Evolutionary conservation across 305 asterid species (phyloP).

Genomic region (Plantago lanceolata): DNA sequence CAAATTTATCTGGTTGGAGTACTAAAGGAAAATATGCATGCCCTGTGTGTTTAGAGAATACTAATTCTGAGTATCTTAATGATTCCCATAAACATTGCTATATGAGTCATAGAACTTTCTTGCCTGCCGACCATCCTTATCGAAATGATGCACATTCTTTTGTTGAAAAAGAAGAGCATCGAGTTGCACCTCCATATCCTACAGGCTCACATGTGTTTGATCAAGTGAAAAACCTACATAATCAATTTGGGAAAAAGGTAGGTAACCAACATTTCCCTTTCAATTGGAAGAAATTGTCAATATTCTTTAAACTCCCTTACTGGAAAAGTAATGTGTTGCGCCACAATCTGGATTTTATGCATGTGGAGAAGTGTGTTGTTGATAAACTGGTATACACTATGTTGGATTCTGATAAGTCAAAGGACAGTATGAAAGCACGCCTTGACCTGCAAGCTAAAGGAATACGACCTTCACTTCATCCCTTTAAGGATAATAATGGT

Average conservation of each 20-base stretch:
- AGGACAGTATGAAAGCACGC: slow-evolving; percentile 8
- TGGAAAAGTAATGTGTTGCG: not conserved
- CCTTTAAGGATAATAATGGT: not conserved
- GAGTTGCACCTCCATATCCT: not conserved
- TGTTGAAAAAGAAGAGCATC: not conserved
- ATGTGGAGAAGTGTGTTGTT: too few relatives aligned
- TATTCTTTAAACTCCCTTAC: slow-evolving; percentile 12
- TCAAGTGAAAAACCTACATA: not conserved
- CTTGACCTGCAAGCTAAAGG: slow-evolving; percentile 3
- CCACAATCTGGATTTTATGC: too few relatives aligned
- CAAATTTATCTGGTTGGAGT: slow-evolving; percentile 16
- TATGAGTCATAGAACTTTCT: too few relatives aligned
- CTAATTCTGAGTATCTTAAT: not conserved
- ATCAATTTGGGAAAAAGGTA: not conserved
- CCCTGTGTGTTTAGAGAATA: slow-evolving; percentile 3
- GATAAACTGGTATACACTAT: too few relatives aligned
- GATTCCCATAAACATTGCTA: not conserved
- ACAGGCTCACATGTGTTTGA: not conserved
- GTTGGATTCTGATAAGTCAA: not conserved
- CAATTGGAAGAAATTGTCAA: slow-evolving; percentile 14
- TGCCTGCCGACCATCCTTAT: too few relatives aligned
- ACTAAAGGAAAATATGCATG: slow-evolving; percentile 19
- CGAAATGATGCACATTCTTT: too few relatives aligned
- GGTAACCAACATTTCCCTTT: not conserved
- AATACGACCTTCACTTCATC: slow-evolving; percentile 7